Base-by-base conservation (phyloP, 2,329 filamentous ascomycete genomes). In the Fusarium transvaalense region DNA sequence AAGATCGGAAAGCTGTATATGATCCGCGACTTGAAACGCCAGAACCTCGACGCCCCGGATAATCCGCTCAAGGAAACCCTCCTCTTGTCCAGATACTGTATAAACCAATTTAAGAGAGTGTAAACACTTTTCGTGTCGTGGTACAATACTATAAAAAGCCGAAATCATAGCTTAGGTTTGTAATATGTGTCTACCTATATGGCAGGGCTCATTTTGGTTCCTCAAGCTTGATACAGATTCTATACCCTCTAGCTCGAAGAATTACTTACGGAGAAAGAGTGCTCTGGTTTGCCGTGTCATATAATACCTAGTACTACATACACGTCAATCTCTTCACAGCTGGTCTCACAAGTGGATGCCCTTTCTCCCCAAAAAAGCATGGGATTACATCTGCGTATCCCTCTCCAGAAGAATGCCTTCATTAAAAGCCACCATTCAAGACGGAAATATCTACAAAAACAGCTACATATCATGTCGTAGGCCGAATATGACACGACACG, bases 401-500 rank as follows among this genome's bases (percentile, higher is more conserved):
- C 9, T 5, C 5, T 12, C 5, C 15, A 13, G 21, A 5, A 35
- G 4, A 10, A 6, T 32, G 9, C 21, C 3, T 13, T 23, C 17
- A 6, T 10, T 8, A 25, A 5, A 29, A 19, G 7, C 6, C 9
- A 51, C n/a, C 29, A 3, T 38, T 6, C 8, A 51, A 51, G 29
- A 39, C 37, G 42, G 42, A 48, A 34, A 35, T 42, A 59, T 27
- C 17, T 60, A 60, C 57, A 31, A 57, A 60, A 25, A 29, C 42
- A 59, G 38, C 31, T 45, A 10, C n/a, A 2, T 13, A 42, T 12
- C 52, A 27, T 67, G 48, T 48, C 35, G 38, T 46, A 29, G 23
- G 50, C 60, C 64, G 54, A 39, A 39, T 43, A 45, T 39, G 42
- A 47, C 60, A 45, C 27, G 51, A 38, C 61, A 57, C 32, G 29